Conservation (phyloP, 257 asterid genomes). For the Solanum neorickii region DNA sequence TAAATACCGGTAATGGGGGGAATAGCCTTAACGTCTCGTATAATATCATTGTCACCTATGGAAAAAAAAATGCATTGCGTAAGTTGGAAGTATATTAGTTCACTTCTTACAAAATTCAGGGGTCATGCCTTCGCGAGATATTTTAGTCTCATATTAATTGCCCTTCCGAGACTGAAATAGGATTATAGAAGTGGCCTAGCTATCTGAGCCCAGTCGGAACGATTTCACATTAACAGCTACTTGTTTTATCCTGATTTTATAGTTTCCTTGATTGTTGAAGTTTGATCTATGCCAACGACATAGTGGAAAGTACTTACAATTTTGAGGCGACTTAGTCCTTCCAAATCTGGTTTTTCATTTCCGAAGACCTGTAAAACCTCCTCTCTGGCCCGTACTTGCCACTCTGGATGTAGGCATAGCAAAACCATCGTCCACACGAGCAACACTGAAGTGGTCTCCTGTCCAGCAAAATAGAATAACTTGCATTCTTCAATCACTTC, state of each 20-base stretch:
- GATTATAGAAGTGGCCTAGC: not conserved
- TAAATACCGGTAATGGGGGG: constrained; percentile 5
- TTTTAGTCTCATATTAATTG: not conserved
- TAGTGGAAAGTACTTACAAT: constrained; percentile 7
- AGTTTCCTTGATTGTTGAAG: too few species aligned
- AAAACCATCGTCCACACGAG: constrained; percentile 49
- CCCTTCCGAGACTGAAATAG: not conserved
- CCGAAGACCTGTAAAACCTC: constrained; percentile 26
- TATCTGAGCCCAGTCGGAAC: not conserved
- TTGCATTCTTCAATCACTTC: constrained; percentile 39
- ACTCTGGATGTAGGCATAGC: constrained; percentile 5
- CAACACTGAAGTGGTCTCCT: constrained; percentile 42
- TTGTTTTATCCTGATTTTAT: too few species aligned
- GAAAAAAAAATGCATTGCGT: not conserved
- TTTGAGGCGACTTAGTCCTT: constrained; percentile 17
- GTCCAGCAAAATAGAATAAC: constrained; percentile 41
- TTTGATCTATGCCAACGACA: too few species aligned
- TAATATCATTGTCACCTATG: not conserved
- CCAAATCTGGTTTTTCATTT: constrained; percentile 9
- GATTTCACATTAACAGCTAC: not conserved
- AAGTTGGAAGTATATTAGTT: not conserved
- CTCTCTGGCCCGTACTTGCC: constrained; percentile 28
- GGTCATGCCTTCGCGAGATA: not conserved
- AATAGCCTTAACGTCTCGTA: constrained; percentile 18
- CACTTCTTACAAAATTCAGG: not conserved